Base-by-base conservation (phyloP, 352 stramenopile species). In the Phytophthora litchii region DNA sequence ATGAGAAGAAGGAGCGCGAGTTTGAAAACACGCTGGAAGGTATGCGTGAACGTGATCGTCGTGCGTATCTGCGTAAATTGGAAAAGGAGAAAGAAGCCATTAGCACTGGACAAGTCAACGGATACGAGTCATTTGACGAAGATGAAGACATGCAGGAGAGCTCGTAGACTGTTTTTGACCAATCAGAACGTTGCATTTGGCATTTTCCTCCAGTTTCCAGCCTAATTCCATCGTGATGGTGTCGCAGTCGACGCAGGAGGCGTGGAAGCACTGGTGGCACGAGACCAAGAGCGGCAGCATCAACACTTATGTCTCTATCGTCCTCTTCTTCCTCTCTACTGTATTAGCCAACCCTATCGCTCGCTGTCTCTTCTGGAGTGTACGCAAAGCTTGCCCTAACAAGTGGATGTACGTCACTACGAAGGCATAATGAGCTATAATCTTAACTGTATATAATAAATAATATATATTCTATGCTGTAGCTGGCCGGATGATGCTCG, bases 1-100 rank as follows among this genome's bases (percentile, higher is more conserved):
- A 81, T 47, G 60, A 72, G 43, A 57, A 75, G 43, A 77, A 84
- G 42, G 56, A 75, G 42, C 78, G 77, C 25, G 74, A 85, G 45
- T 73, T 85, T 32, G 79, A 88, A 25, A 60, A 54, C 11, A 72
- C 73, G 38, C 53, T 89, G 17, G 81, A 88, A 21, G 77, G 72
- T 17, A 83, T 95, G 78, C 76, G 82, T 38, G 86, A 95, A 55
- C 81, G 86, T 31, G 83, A 95, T 32, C 83, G 86, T 47, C 85
- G 86, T 36, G 77, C 83, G 10, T 74, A 86, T 27, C 23, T 91
- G 49, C 83, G 86, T 60, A 88, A 88, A 45, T 47, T 85, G 49
- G 77, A 91, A 25, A 77, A 84, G 51, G 78, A 88, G 27, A 71
- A 77, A 21, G 67, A 78, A 19, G 60, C 67, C 13, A 78, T 70